Percentiles rank a stretch among this genome's conserved stretches.
phyloP scores from a whole-genome alignment of 805 yeast species.

The Kodamaea jinghongensis region DNA sequence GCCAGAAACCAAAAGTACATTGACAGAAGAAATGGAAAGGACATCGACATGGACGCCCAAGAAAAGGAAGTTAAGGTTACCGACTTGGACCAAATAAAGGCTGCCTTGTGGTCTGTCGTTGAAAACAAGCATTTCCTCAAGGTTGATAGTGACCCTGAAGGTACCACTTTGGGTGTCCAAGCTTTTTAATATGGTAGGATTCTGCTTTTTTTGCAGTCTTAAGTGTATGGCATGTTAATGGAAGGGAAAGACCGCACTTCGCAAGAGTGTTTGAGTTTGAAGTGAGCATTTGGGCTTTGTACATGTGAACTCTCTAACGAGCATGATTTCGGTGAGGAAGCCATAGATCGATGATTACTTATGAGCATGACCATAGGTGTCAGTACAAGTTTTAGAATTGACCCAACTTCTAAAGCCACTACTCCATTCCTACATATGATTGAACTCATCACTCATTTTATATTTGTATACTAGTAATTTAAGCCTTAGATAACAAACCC shows the following conservation, averaged over 20 bases:
- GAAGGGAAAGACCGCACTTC: too few relatives aligned
- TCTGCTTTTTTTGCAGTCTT: slow-evolving; percentile 1
- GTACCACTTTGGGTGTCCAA: slow-evolving; percentile 84
- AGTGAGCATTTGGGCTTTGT: too few relatives aligned
- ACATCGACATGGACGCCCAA: slow-evolving; percentile 34
- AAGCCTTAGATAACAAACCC: slow-evolving; percentile 10
- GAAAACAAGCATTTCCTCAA: slow-evolving; percentile 53
- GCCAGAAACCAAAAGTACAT: slow-evolving; percentile 76
- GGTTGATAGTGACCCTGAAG: slow-evolving; percentile 54
- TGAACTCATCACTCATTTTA: too few relatives aligned
- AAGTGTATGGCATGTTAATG: slow-evolving; percentile 1
- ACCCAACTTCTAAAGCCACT: too few relatives aligned
- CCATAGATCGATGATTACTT: too few relatives aligned
- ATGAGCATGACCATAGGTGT: too few relatives aligned
- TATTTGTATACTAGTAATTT: background rate
- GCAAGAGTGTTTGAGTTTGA: too few relatives aligned
- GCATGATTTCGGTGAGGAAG: too few relatives aligned
- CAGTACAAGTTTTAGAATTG: too few relatives aligned
- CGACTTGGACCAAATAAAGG: slow-evolving; percentile 51
- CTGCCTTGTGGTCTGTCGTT: slow-evolving; percentile 69
- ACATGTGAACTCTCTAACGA: too few relatives aligned
- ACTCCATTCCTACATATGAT: too few relatives aligned
- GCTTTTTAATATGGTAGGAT: slow-evolving; percentile 34
- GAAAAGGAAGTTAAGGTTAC: slow-evolving; percentile 23
- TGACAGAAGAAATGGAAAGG: slow-evolving; percentile 46